Conservation (phyloP, 768 basidiomycete species). For the Panaeolus cyanescens region DNA sequence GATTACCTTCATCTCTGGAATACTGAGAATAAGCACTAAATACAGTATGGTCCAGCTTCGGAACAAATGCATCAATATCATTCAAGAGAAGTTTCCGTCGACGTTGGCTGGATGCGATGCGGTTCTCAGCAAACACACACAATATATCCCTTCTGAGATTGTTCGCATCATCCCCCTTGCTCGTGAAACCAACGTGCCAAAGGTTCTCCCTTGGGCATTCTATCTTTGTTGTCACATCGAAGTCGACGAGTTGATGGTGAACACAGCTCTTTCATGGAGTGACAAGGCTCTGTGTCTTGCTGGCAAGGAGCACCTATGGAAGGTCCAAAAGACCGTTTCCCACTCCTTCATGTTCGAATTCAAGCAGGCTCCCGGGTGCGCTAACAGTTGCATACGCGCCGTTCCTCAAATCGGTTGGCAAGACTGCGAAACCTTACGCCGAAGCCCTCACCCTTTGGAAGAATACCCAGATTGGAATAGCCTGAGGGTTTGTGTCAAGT, state of each 20-base stretch:
- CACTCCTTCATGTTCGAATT: slow-evolving; percentile 40
- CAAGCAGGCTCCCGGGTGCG: slow-evolving; percentile 30
- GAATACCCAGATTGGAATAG: slow-evolving; percentile 35
- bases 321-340: slow-evolving; percentile 36
- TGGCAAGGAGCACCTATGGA: slow-evolving; percentile 41
- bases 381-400: slow-evolving; percentile 22
- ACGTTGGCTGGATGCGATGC: slow-evolving; percentile 39
- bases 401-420: slow-evolving; percentile 24
- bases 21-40: slow-evolving; percentile 45
- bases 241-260: slow-evolving; percentile 33
- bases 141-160: slow-evolving; percentile 37
- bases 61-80: slow-evolving; percentile 39
- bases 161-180: slow-evolving; percentile 44
- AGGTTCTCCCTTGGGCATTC: slow-evolving; percentile 46
- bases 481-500: slow-evolving; percentile 33
- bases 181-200: slow-evolving; percentile 38
- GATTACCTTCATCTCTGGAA: slow-evolving; percentile 41
- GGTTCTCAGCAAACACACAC: slow-evolving; percentile 35
- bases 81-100: slow-evolving; percentile 42
- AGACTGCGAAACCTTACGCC: slow-evolving; percentile 29
- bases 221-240: slow-evolving; percentile 44
- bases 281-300: slow-evolving; percentile 44
- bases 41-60: slow-evolving; percentile 39
- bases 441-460: slow-evolving; percentile 39
- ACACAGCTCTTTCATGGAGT: slow-evolving; percentile 38